phyloP scores from a whole-genome alignment of 139 green algal genomes.

The Coelastrella sp. region DNA sequence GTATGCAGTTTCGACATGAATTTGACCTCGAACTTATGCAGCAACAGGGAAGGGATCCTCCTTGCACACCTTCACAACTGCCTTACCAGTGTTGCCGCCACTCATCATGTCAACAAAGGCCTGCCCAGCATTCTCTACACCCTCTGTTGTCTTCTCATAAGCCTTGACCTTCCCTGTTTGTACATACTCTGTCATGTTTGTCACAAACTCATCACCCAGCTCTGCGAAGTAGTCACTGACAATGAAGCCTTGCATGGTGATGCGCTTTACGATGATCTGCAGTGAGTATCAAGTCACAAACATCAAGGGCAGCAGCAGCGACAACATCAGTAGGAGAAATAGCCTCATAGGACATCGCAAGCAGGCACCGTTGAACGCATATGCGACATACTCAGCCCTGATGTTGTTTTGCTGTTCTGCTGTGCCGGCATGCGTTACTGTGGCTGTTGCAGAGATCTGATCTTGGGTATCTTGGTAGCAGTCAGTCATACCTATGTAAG shows the following conservation, averaged over 20 bases:
- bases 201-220: not conserved
- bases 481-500: too few relatives aligned
- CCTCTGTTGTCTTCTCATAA: slow-evolving; percentile 51
- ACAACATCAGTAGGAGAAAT: not conserved
- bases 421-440: too few relatives aligned
- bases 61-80: slow-evolving; percentile 35
- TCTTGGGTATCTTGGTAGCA: too few relatives aligned
- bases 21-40: too few relatives aligned
- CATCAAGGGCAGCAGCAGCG: slow-evolving; percentile 20
- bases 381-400: too few relatives aligned
- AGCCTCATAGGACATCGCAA: not conserved
- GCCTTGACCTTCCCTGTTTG: slow-evolving; percentile 59
- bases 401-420: too few relatives aligned
- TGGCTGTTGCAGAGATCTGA: too few relatives aligned
- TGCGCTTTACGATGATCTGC: slow-evolving; percentile 38
- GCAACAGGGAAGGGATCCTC: slow-evolving; percentile 43
- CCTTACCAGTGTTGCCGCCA: slow-evolving; percentile 39
- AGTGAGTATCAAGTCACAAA: too few relatives aligned
- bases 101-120: slow-evolving; percentile 51
- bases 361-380: too few relatives aligned
- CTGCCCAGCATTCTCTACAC: slow-evolving; percentile 53
- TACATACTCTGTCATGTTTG: slow-evolving; percentile 28
- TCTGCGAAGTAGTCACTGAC: slow-evolving; percentile 5
- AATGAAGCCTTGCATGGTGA: slow-evolving; percentile 53
- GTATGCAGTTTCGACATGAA: too few relatives aligned